Base-by-base conservation (phyloP, 352 stramenopile genomes). In the Globisporangium apiculatum region DNA sequence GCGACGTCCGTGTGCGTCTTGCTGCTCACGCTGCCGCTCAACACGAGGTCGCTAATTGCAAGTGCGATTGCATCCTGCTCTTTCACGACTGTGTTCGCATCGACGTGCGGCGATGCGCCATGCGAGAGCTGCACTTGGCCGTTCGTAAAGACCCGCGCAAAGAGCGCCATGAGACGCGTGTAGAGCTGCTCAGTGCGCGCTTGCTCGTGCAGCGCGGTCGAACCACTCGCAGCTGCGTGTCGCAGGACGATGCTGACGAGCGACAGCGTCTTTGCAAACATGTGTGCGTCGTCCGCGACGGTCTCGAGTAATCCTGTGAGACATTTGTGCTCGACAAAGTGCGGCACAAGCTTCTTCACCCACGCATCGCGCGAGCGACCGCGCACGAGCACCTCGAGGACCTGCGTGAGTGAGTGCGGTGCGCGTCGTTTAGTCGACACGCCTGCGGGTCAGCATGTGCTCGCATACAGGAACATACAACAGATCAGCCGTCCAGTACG, bases 1-100 rank as follows among this genome's bases (percentile, higher is more conserved):
- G 62, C 58, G 50, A 70, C 46, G 35, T 62, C 64, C 4, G 46
- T 47, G 40, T 67, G 48, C 35, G 61, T 59, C 52, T 67, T 51
- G 0, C 57, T 58, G 15, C 54, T 70, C 31, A 78, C 72, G 45
- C 65, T 79, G 2, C 75, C 75, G 24, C 68, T 80, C 35, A 73
- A 49, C 31, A 67, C 79, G 14, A 84, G 46, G 15, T 76, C 70
- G 14, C 61, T 63, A 48, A 84, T 56, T 45, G 72, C 69, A 50
- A 72, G 46, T 9, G 68, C 70, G 41, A 84, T 55, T 6, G 59
- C 62, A 53, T 81, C 46, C 15, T 64, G 51, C 10, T 60, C 53
- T 1, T 17, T 24, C 7, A 46, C 9, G 5, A 55, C 10, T 7
- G 53, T 47, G 14, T 41, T 47, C 5, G 24, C 38, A 7, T 24